Evolutionary conservation across 2,329 filamentous ascomycete species (phyloP).

Genomic region (Amauroascus verrucosus): DNA sequence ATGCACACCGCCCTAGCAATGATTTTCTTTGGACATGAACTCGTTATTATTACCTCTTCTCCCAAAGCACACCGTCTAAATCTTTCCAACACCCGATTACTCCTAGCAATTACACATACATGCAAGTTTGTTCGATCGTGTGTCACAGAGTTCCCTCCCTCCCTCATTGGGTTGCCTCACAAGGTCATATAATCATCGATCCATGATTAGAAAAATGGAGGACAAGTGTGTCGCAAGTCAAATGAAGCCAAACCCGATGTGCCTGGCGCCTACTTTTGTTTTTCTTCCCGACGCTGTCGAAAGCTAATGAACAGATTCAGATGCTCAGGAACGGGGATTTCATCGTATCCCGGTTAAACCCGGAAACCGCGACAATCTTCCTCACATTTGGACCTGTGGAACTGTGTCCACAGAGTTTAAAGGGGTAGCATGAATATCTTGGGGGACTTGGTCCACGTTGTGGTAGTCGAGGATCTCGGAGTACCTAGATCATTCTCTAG

Average conservation of each 20-base stretch:
- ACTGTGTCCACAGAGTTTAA: background rate
- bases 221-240: background rate
- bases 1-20: too few relatives aligned
- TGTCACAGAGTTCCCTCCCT: background rate
- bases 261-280: background rate
- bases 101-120: background rate
- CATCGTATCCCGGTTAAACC: background rate
- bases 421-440: constrained; percentile 17
- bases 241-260: background rate
- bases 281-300: background rate
- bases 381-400: background rate
- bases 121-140: background rate
- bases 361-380: background rate
- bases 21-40: too few relatives aligned
- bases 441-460: constrained; percentile 58
- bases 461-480: constrained; percentile 98
- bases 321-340: background rate
- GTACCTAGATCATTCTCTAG: constrained; percentile 54
- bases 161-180: background rate
- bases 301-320: background rate
- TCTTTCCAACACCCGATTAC: background rate
- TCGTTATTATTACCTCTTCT: background rate
- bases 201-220: background rate
- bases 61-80: background rate
- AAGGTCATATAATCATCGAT: constrained; percentile 1